A percentile compares a stretch with the other conserved stretches of the same genome.
phyloP scores from a whole-genome alignment of 2,329 filamentous ascomycete species.

The Aspergillus hortae region DNA sequence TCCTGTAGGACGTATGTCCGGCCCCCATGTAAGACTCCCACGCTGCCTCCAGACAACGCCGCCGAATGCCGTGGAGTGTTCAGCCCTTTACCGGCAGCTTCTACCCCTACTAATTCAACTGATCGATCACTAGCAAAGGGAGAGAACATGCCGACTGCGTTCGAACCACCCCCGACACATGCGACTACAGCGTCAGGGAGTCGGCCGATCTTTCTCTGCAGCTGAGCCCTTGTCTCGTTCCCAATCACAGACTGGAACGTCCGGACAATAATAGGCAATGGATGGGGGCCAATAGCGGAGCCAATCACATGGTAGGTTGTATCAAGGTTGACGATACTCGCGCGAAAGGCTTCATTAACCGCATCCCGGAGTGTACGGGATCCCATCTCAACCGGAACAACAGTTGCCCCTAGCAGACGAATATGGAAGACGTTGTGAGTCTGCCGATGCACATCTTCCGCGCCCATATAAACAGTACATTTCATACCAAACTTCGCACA shows the following conservation, averaged over 20 bases:
- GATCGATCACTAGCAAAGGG: constrained; percentile 77
- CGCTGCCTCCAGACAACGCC: constrained; percentile 74
- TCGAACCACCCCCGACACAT: constrained; percentile 89
- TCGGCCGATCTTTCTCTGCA: constrained; percentile 47
- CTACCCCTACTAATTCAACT: constrained; percentile 85
- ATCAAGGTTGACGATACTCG: constrained; percentile 83
- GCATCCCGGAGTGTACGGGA: too few species aligned
- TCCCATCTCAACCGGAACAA: constrained; percentile 55
- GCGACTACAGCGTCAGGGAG: constrained; percentile 87
- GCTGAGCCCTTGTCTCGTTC: constrained; percentile 83
- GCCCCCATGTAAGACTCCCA: constrained; percentile 93
- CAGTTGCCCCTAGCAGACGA: constrained; percentile 84
- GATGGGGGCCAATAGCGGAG: constrained; percentile 90
- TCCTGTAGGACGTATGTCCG: constrained; percentile 91
- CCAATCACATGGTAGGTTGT: constrained; percentile 80
- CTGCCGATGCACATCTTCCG: constrained; percentile 88
- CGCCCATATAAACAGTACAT: constrained; percentile 96
- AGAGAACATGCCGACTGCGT: constrained; percentile 95
- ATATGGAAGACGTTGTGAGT: constrained; percentile 96
- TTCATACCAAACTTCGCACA: constrained; percentile 97
- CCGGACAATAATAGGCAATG: constrained; percentile 93
- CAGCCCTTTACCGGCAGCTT: constrained; percentile 85
- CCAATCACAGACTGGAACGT: constrained; percentile 97
- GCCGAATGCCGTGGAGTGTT: constrained; percentile 79
- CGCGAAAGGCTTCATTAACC: constrained; percentile 87